Base-by-base conservation (phyloP, 1,139 yeast species). In the Candida sp. region DNA sequence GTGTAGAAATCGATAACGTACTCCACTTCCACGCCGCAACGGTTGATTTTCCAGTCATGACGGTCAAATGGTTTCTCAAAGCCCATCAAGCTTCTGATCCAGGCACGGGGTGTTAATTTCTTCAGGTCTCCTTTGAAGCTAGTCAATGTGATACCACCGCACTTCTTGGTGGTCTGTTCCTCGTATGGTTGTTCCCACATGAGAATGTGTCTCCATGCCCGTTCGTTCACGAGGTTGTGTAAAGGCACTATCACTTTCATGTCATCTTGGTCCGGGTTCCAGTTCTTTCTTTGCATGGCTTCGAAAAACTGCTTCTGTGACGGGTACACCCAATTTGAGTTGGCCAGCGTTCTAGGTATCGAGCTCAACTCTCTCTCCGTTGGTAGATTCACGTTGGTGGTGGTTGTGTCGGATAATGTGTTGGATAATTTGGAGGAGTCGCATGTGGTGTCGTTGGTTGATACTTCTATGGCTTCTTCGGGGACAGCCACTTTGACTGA, bases 231-330 rank as follows among this genome's bases (percentile, higher is more conserved):
- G 33, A 90, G 84, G 64, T 94, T 94, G 67, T 94, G 99, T 44
- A 94, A 88, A 1, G 98, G 98, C 2, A 94, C 97, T 37, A 94
- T 91, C 0, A 96, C 83, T 58, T 84, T 77, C 98, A 94, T 94
- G 64, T 93, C 98, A 7, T 73, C 69, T 0, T 90, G 88, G 12
- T 83, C 74, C 2, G 98, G 98, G 49, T 86, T 80, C 93, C 96
- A 91, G 54, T 89, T 83, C 65, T 94, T 94, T 54, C 98, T 83
- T 59, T 82, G 77, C 98, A 94, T 94, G 11, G 98, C 98, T 55
- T 90, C 96, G 67, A 77, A 94, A 65, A 94, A 94, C 73, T 93
- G 98, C 66, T 90, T 90, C 67, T 94, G 96, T 2, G 97, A 89
- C 7, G 99, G 99, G 64, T 94, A 94, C 1, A 94, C 81, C 99